Evolutionary conservation across 2,329 filamentous ascomycete genomes (phyloP).

Genomic region (Trichoderma afroharzianum): DNA sequence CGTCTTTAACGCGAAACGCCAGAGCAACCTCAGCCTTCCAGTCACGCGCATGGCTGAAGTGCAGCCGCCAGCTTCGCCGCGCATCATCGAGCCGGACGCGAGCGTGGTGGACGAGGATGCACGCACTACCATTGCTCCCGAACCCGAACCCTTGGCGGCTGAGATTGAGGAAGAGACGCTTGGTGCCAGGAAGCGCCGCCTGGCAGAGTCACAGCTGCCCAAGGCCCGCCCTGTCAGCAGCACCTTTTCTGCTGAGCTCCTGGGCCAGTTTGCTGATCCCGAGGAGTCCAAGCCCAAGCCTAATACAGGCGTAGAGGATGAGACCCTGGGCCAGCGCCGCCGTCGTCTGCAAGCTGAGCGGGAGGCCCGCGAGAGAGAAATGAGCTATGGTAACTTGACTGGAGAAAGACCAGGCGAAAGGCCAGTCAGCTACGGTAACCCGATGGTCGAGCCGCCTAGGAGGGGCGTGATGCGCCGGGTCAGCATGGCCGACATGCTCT

Average conservation of each 20-base stretch:
- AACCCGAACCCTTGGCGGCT: background rate
- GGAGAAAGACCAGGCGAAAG: conserved; percentile 49
- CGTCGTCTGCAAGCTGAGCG: conserved; percentile 67
- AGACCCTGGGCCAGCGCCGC: conserved; percentile 75
- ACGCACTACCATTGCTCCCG: background rate
- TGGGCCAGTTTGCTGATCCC: conserved; percentile 58
- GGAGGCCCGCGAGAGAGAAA: conserved; percentile 59
- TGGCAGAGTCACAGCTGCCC: conserved; percentile 53
- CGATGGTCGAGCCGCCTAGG: conserved; percentile 19
- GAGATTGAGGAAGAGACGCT: conserved; percentile 63
- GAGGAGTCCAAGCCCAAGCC: conserved; percentile 36
- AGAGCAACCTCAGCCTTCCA: conserved; percentile 38
- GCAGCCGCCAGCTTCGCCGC: conserved; percentile 23
- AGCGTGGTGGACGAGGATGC: background rate
- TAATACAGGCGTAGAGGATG: conserved; percentile 50
- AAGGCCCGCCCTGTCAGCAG: conserved; percentile 57
- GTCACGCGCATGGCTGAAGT: conserved; percentile 15
- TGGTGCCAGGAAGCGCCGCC: conserved; percentile 59
- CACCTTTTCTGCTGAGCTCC: conserved; percentile 66
- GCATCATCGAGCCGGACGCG: conserved; percentile 29
- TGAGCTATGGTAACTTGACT: conserved; percentile 36
- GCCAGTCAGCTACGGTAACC: conserved; percentile 44
- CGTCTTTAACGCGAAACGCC: conserved; percentile 39
- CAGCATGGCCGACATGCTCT: conserved; percentile 59
- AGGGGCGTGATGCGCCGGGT: conserved; percentile 33